phyloP scores from a whole-genome alignment of 2,329 filamentous ascomycete genomes.

The Capronia americana region DNA sequence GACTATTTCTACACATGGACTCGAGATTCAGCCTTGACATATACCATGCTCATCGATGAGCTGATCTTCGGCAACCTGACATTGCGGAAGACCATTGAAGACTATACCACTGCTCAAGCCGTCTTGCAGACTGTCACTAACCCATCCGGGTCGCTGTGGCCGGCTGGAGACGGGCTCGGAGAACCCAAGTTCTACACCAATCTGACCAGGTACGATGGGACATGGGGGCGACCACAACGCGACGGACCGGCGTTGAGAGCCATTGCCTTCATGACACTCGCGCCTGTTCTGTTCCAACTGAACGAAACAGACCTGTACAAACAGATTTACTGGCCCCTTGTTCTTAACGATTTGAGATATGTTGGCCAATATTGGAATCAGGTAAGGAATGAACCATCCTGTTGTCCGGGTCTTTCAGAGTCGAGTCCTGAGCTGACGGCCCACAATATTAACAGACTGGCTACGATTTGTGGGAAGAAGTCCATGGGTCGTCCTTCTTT shows the following conservation, averaged over 20 bases:
- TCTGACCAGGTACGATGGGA: slow-evolving; percentile 65
- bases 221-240: slow-evolving; percentile 73
- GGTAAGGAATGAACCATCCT: slow-evolving; percentile 58
- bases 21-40: slow-evolving; percentile 73
- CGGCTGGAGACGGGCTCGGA: slow-evolving; percentile 65
- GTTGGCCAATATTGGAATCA: slow-evolving; percentile 74
- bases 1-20: slow-evolving; percentile 80
- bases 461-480: slow-evolving; percentile 55
- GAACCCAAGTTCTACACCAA: slow-evolving; percentile 76
- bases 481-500: slow-evolving; percentile 77
- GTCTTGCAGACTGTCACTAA: slow-evolving; percentile 70
- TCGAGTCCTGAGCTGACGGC: not conserved
- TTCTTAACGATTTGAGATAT: slow-evolving; percentile 76
- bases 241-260: slow-evolving; percentile 47
- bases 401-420: slow-evolving; percentile 4
- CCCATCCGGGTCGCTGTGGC: slow-evolving; percentile 64
- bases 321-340: slow-evolving; percentile 71
- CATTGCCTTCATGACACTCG: slow-evolving; percentile 43
- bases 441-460: slow-evolving; percentile 14
- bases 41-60: slow-evolving; percentile 73
- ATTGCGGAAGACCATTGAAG: slow-evolving; percentile 67
- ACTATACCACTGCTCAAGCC: slow-evolving; percentile 72
- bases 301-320: slow-evolving; percentile 54
- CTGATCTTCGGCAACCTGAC: slow-evolving; percentile 66
- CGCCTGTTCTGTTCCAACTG: slow-evolving; percentile 34